Percentiles rank a stretch among this genome's conserved stretches.
Evolutionary conservation across 2,329 filamentous ascomycete species (phyloP).

Genomic region (Fusarium sp.): DNA sequence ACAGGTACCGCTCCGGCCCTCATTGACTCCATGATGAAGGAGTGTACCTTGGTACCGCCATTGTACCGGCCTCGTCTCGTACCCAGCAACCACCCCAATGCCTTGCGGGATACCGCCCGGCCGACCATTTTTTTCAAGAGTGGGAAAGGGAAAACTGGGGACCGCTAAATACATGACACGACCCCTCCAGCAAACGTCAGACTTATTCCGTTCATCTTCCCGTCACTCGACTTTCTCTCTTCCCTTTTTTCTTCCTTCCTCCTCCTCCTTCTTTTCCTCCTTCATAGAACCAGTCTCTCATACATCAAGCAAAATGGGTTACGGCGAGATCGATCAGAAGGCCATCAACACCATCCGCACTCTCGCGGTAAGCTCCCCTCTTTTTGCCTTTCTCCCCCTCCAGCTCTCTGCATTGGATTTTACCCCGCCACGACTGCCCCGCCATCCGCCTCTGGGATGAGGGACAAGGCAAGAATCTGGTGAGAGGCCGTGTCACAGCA

Average conservation of each 20-base stretch:
- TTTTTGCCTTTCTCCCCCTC: slow-evolving; percentile 50
- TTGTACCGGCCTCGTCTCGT: slow-evolving; percentile 11
- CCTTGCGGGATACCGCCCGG: slow-evolving; percentile 38
- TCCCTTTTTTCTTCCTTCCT: slow-evolving; percentile 44
- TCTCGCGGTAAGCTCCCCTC: slow-evolving; percentile 81
- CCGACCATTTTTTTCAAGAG: slow-evolving; percentile 39
- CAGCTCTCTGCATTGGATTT: slow-evolving; percentile 52
- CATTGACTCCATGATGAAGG: neutral
- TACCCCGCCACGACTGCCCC: slow-evolving; percentile 56
- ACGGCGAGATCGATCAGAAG: slow-evolving; percentile 88
- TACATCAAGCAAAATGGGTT: slow-evolving; percentile 80
- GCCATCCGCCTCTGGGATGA: slow-evolving; percentile 40
- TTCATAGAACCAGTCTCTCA: slow-evolving; percentile 43
- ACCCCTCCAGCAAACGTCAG: slow-evolving; percentile 52
- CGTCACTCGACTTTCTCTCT: slow-evolving; percentile 46
- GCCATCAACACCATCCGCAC: slow-evolving; percentile 98
- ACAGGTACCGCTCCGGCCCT: neutral
- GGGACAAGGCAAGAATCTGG: slow-evolving; percentile 27
- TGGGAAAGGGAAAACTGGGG: slow-evolving; percentile 49
- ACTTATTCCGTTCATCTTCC: slow-evolving; percentile 47
- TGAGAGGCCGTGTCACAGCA: slow-evolving; percentile 23
- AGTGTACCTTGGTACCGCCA: slow-evolving; percentile 3
- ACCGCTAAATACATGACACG: slow-evolving; percentile 52
- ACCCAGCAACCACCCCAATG: slow-evolving; percentile 17
- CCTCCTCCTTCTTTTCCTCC: slow-evolving; percentile 46